Evolutionary conservation across 345 rosid genomes (phyloP), one percentile per base, ranked within the genome.

Genomic region (Euphorbia peplus): DNA sequence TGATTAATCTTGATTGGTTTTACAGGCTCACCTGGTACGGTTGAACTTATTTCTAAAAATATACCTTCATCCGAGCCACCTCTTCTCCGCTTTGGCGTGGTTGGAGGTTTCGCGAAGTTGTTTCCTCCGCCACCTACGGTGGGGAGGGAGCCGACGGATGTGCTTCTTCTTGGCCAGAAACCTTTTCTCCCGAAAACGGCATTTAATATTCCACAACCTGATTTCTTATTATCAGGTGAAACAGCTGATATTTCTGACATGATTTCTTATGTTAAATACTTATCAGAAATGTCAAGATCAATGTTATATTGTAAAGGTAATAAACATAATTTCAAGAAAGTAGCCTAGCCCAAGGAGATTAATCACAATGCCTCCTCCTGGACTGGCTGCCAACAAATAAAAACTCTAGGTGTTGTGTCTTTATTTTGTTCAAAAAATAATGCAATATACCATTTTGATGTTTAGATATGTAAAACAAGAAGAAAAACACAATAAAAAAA

Each of bases 191-290:
- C 91, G 3, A 91, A 83, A 59, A 95, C 84, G 3, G 82, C 92
- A 51, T 65, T 84, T 5, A 91, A 66, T 14, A 95, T 66, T 69
- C 92, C 90, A 51, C 99, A 95, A 13, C 96, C 90, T 0, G 86
- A 74, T 44, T 3, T 32, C 6, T 71, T 82, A 70, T 68, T 89
- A 12, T 83, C 89, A 5, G 86, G 76, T 0, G 85, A 80, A 3
- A 72, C 11, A 14, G 68, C 81, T 22, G 65, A 79, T 86, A 80
- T 85, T 64, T 54, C 52, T 19, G 11, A 8, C n/a, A n/a, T 41
- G 54, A 2, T 60, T 39, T 65, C 1, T 30, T 5, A 26, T 25
- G 26, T 50, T 32, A 15, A n/a, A n/a, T n/a, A n/a, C n/a, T n/a
- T n/a, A n/a, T n/a, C n/a, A n/a, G n/a, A n/a, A n/a, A n/a, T n/a